Percentiles rank a stretch among this genome's conserved stretches.
Conservation (phyloP, 345 rosid genomes). For the Laguncularia racemosa region DNA sequence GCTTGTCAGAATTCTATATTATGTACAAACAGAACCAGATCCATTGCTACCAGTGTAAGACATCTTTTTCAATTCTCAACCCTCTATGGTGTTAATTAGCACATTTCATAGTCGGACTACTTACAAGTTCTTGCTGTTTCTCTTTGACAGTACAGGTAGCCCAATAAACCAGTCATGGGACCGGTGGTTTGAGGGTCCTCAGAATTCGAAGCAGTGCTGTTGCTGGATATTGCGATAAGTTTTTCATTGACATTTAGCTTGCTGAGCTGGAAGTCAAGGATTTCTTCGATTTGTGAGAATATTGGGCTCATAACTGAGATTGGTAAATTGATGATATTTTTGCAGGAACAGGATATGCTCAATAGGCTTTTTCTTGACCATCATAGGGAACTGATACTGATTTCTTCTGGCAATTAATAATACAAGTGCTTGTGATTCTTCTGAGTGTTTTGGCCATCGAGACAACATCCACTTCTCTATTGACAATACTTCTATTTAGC, state of each 20-base stretch:
- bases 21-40: constrained; percentile 56
- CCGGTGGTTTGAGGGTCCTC: constrained; percentile 79
- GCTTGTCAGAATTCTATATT: constrained; percentile 41
- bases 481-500: too few relatives aligned
- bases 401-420: too few relatives aligned
- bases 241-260: neutral
- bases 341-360: too few relatives aligned
- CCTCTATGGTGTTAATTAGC: neutral
- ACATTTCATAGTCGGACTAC: neutral
- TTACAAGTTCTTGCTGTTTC: constrained; percentile 1
- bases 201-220: constrained; percentile 54
- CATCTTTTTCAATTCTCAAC: neutral
- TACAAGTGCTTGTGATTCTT: too few relatives aligned
- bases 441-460: too few relatives aligned
- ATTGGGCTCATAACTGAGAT: too few relatives aligned
- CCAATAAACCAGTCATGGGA: constrained; percentile 74
- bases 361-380: too few relatives aligned
- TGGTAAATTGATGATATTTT: too few relatives aligned
- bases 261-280: too few relatives aligned
- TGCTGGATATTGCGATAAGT: constrained; percentile 57
- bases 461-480: too few relatives aligned
- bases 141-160: constrained; percentile 52
- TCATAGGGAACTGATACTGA: too few relatives aligned
- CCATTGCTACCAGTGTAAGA: constrained; percentile 67
- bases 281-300: too few relatives aligned